phyloP scores from a whole-genome alignment of 1,284 basidiomycete genomes.

The Sporisorium sorghi region DNA sequence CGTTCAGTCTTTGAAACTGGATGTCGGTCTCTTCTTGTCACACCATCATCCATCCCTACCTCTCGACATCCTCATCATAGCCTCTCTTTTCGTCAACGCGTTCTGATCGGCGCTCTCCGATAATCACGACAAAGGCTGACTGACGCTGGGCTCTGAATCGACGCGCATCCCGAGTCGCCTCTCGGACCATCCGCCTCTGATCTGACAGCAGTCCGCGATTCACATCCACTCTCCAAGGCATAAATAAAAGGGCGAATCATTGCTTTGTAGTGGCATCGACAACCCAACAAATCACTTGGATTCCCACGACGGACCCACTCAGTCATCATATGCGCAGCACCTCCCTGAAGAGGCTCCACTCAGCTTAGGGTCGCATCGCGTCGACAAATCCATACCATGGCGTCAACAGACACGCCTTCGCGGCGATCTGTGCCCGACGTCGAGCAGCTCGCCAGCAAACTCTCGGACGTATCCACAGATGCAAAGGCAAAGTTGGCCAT shows the following conservation, averaged over 20 bases:
- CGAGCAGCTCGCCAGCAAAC: conserved; percentile 47
- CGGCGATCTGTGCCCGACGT: conserved; percentile 45
- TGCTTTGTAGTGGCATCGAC: neutral
- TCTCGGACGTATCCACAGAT: conserved; percentile 50
- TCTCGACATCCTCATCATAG: neutral
- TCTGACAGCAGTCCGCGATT: neutral
- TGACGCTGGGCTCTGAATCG: neutral
- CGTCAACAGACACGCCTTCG: conserved; percentile 41
- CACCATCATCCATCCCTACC: neutral
- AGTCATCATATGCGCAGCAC: conserved; percentile 4
- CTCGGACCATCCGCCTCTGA: neutral
- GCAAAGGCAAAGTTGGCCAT: conserved; percentile 48
- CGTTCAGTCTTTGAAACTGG: neutral
- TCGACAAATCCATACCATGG: conserved; percentile 18
- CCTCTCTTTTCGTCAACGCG: no score
- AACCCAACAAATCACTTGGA: no score
- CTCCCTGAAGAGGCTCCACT: no score
- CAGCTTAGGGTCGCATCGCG: neutral
- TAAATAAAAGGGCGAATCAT: neutral
- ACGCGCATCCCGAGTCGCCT: neutral
- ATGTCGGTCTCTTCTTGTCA: neutral
- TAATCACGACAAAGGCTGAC: neutral
- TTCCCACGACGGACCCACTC: neutral
- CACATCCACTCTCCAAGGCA: neutral
- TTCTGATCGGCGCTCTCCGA: neutral